Evolutionary conservation across 768 basidiomycete species (phyloP).

Genomic region (Agaricus blazei): DNA sequence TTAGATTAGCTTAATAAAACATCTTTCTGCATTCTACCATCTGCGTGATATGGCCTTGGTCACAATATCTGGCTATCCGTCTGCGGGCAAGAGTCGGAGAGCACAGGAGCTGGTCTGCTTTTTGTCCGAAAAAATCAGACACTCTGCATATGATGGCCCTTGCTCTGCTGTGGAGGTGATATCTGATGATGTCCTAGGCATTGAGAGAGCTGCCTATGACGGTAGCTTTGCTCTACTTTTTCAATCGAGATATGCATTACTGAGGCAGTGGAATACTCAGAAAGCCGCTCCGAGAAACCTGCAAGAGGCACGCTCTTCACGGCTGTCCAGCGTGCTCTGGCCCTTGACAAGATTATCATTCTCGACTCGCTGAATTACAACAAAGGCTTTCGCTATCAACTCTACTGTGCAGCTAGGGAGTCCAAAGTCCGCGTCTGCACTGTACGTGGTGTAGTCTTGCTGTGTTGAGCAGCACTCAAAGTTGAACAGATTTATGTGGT

Average conservation of each 20-base stretch:
- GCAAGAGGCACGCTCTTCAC: slow-evolving; percentile 83
- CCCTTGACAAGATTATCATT: slow-evolving; percentile 73
- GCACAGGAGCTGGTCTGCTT: slow-evolving; percentile 56
- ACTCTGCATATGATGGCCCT: slow-evolving; percentile 50
- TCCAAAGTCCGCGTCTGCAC: slow-evolving; percentile 82
- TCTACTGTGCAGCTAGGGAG: slow-evolving; percentile 94
- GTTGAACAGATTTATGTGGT: slow-evolving; percentile 64
- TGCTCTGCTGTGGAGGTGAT: slow-evolving; percentile 42
- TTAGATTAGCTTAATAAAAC: background rate
- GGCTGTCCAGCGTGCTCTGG: slow-evolving; percentile 71
- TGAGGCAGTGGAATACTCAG: slow-evolving; percentile 28
- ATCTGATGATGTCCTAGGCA: slow-evolving; percentile 68
- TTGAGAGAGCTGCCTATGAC: slow-evolving; percentile 66
- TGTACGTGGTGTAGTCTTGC: slow-evolving; percentile 37
- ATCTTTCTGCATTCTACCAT: slow-evolving; percentile 3
- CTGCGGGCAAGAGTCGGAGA: slow-evolving; percentile 79
- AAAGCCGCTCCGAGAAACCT: slow-evolving; percentile 80
- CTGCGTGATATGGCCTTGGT: slow-evolving; percentile 73
- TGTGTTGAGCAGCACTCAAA: background rate
- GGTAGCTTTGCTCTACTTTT: slow-evolving; percentile 34
- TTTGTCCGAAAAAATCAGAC: slow-evolving; percentile 48
- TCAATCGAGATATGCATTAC: slow-evolving; percentile 8
- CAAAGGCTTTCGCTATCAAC: slow-evolving; percentile 97
- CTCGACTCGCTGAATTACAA: slow-evolving; percentile 95
- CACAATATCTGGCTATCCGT: slow-evolving; percentile 85